These are phyloP conservation scores for Pythium rishiriense DNA, from an alignment of 352 stramenopile species.

Conservation along the genomic window DNA sequence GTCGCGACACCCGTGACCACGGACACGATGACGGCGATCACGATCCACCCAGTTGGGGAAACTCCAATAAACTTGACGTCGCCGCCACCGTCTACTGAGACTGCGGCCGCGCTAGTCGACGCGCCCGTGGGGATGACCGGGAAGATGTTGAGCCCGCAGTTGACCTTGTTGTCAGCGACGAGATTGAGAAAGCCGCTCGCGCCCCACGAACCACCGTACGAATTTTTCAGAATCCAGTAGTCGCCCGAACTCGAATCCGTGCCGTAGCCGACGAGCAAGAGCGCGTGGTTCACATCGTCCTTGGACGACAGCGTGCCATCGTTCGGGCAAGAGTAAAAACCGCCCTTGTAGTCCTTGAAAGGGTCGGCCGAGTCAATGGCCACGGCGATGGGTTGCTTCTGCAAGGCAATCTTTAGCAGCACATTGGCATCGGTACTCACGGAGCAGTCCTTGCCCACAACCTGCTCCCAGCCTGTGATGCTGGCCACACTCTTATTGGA, in stretches of 20 bases:
- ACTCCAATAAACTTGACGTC: slow-evolving; percentile 63
- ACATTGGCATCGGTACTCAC: slow-evolving; percentile 46
- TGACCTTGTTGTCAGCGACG: slow-evolving; percentile 64
- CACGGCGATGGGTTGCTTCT: slow-evolving; percentile 69
- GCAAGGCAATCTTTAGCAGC: slow-evolving; percentile 55
- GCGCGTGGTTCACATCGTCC: slow-evolving; percentile 71
- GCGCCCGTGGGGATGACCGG: slow-evolving; percentile 69
- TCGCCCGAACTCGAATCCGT: slow-evolving; percentile 53
- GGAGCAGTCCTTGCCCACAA: slow-evolving; percentile 61
- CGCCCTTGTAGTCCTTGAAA: slow-evolving; percentile 71
- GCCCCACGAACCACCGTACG: slow-evolving; percentile 71
- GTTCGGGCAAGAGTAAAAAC: slow-evolving; percentile 75
- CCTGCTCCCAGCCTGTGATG: slow-evolving; percentile 70
- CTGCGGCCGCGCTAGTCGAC: slow-evolving; percentile 34
- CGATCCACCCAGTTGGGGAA: slow-evolving; percentile 56
- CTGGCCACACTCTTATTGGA: slow-evolving; percentile 66
- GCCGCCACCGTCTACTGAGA: slow-evolving; percentile 61
- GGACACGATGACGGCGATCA: slow-evolving; percentile 45
- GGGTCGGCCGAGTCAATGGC: slow-evolving; percentile 72
- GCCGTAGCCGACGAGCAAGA: slow-evolving; percentile 77
- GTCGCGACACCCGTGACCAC: slow-evolving; percentile 57
- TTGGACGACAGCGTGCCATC: slow-evolving; percentile 58
- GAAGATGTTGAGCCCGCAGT: slow-evolving; percentile 82
- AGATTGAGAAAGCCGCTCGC: slow-evolving; percentile 67
- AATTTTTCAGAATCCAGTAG: slow-evolving; percentile 87